A percentile compares a stretch with the other conserved stretches of the same genome.
Conservation (phyloP, 441 rosid species). For the Raphanus hybrid region DNA sequence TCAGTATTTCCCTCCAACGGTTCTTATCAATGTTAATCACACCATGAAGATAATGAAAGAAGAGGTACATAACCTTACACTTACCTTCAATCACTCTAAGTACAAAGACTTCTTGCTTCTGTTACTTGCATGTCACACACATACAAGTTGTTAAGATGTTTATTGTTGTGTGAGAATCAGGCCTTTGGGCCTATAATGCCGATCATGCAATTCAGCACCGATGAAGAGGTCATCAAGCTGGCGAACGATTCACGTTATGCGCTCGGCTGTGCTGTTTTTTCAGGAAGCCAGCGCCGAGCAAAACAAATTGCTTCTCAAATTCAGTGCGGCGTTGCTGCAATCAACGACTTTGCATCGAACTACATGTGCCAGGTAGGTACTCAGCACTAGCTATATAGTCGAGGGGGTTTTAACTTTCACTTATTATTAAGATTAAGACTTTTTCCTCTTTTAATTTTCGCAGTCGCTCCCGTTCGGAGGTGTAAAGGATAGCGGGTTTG, state of each 20-base stretch:
- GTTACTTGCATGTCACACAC: conserved; percentile 2
- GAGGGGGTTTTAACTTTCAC: not conserved
- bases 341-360: conserved; percentile 90
- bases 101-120: not conserved
- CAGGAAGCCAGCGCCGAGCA: conserved; percentile 82
- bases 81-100: not conserved
- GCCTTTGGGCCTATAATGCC: conserved; percentile 99
- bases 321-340: conserved; percentile 88
- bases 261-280: conserved; percentile 94
- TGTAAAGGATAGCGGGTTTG: conserved; percentile 94
- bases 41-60: conserved; percentile 94
- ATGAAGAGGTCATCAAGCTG: conserved; percentile 86
- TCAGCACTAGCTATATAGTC: conserved; percentile 19
- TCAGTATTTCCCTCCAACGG: conserved; percentile 94
- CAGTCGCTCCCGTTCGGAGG: conserved; percentile 99
- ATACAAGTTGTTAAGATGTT: too few species aligned
- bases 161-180: conserved; percentile 40
- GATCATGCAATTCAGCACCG: conserved; percentile 87
- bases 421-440: not conserved
- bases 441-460: conserved; percentile 26
- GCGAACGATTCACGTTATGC: conserved; percentile 96
- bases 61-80: conserved; percentile 63
- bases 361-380: conserved; percentile 99
- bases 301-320: conserved; percentile 84
- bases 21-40: conserved; percentile 83